Conservation (phyloP, 2,329 filamentous ascomycete species). For the Cytospora chrysosperma region DNA sequence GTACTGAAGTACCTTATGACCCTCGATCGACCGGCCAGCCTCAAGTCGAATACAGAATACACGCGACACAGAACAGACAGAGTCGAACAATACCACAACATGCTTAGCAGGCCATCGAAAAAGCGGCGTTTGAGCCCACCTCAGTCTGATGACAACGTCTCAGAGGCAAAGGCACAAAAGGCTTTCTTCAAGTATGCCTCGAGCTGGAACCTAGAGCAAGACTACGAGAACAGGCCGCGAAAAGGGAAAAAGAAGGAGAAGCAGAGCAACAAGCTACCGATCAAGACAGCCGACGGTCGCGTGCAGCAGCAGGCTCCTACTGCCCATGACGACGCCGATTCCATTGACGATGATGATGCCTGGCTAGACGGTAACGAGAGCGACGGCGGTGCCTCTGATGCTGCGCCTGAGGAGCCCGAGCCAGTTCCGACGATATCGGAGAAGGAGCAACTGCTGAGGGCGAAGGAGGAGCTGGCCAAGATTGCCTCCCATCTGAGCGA, state of each 20-base stretch:
- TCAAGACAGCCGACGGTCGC: constrained; percentile 78
- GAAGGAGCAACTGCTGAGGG: constrained; percentile 76
- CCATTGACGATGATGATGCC: constrained; percentile 56
- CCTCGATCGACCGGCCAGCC: background rate
- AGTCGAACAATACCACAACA: constrained; percentile 28
- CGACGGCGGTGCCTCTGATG: constrained; percentile 48
- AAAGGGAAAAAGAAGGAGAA: constrained; percentile 73
- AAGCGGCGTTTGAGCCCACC: constrained; percentile 58
- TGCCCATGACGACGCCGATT: constrained; percentile 59
- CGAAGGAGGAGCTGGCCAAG: constrained; percentile 89
- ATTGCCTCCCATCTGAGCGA: constrained; percentile 82
- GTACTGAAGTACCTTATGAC: background rate
- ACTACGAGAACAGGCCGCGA: constrained; percentile 78
- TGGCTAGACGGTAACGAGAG: constrained; percentile 64
- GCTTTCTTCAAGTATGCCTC: constrained; percentile 72
- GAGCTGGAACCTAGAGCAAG: constrained; percentile 88
- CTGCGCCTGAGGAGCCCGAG: constrained; percentile 40
- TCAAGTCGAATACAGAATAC: background rate
- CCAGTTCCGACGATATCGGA: constrained; percentile 65
- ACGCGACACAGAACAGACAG: background rate
- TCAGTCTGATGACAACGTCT: constrained; percentile 42
- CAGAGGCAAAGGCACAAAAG: constrained; percentile 47
- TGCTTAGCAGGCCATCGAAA: constrained; percentile 53
- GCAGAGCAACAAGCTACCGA: constrained; percentile 75
- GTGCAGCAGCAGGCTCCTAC: constrained; percentile 54